Base-by-base conservation (phyloP, 805 yeast genomes). In the Cyberlindnera suaveolens region DNA sequence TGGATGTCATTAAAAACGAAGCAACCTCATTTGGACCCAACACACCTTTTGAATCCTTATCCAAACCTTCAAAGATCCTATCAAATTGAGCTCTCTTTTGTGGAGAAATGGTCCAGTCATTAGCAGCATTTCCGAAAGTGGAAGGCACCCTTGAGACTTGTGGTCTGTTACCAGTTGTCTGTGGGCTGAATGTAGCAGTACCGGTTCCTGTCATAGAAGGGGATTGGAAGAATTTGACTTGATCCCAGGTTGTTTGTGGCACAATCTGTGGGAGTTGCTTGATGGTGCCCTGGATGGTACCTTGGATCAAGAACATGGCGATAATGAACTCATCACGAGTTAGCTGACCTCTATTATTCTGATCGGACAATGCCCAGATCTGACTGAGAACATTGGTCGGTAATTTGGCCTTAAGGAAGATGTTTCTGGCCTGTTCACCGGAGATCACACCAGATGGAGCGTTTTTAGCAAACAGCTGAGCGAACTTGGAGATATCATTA, bases 291-390 rank as follows among this genome's bases (percentile, higher is more conserved):
- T 78, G 76, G 56, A 88, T 70, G 29, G 83, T 67, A 52, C 88
- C 81, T 63, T 91, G 97, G 50, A 93, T 87, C 59, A 93, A 72
- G 64, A 86, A 95, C 99, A 93, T 91, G 7, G 98, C 97, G 55
- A 91, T 77, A 36, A 87, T 77, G 55, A 93, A 93, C 60, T 87
- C 90, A 14, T 80, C 73, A 57, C 80, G 76, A 44, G 76, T 72
- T 54, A 93, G 75, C 43, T 76, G 70, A 5, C 99, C 99, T 2
- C 75, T 65, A 52, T 80, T 80, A 42, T 75, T 74, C 47, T 80
- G 78, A 61, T 93, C 99, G 36, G 85, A 93, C 44, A 91, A 70
- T 42, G 75, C 75, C 99, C 99, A 93, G 46, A 93, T 82, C 59
- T 82, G 84, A 44, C 95, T 96, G 48, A 93, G 70, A 2, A 80